Evolutionary conservation across 148 eudicot genomes (phyloP).

Genomic region (Camellia granthamiana): DNA sequence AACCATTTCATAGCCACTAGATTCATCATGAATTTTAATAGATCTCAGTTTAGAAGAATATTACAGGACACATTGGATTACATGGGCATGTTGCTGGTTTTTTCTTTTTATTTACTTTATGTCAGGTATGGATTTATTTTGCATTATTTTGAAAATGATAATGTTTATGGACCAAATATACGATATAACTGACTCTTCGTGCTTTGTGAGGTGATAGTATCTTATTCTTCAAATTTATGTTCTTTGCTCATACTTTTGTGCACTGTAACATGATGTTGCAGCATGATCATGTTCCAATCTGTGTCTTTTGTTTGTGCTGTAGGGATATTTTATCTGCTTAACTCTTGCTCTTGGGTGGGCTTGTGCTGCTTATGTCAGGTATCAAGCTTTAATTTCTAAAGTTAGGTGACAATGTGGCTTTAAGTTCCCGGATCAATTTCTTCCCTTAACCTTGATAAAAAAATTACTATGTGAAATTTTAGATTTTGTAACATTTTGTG

Average conservation of each 20-base stretch:
- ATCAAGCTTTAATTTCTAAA: conserved; percentile 6
- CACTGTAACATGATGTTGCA: conserved; percentile 3
- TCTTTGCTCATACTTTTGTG: background rate
- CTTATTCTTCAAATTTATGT: background rate
- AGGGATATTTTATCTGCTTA: conserved; percentile 78
- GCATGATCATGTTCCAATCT: background rate
- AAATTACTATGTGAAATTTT: background rate
- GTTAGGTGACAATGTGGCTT: background rate
- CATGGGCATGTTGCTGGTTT: background rate
- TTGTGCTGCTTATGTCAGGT: conserved; percentile 87
- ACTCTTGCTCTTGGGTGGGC: conserved; percentile 86
- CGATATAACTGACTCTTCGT: background rate
- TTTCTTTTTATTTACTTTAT: background rate
- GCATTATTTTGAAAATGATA: background rate
- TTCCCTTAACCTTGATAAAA: background rate
- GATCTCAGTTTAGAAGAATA: background rate
- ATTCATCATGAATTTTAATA: too few species aligned
- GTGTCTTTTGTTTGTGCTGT: conserved; percentile 19
- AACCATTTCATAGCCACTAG: too few species aligned
- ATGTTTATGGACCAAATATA: background rate
- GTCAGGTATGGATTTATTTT: background rate
- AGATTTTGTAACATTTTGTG: background rate
- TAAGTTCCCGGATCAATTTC: background rate
- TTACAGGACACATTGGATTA: background rate
- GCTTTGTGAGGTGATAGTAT: background rate